A percentile compares a stretch with the other conserved stretches of the same genome.
Evolutionary conservation across 768 basidiomycete genomes (phyloP).

Genomic region (Mycena olivaceomarginata): DNA sequence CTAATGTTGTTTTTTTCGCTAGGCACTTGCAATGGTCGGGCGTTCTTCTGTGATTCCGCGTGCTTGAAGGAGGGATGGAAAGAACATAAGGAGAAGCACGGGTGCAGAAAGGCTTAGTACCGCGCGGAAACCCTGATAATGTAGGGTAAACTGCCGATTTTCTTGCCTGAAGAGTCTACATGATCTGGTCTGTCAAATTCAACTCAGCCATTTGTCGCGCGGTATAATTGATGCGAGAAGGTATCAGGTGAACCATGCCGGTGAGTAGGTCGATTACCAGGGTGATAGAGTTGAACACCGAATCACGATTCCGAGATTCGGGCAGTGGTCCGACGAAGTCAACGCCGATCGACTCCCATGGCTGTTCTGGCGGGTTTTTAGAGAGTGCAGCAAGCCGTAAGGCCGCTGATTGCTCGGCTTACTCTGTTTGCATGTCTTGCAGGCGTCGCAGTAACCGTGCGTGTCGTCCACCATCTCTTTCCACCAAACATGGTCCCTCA

Average conservation of each 20-base stretch:
- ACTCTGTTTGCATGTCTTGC: not conserved
- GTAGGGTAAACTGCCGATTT: too few species aligned
- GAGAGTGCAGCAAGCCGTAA: too few species aligned
- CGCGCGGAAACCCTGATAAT: too few species aligned
- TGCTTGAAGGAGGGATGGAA: conserved; percentile 56
- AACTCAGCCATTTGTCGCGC: not conserved
- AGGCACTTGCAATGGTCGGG: conserved; percentile 53
- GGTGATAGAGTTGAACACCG: too few species aligned
- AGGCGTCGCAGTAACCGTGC: not conserved
- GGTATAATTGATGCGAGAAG: not conserved
- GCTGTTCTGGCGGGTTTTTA: too few species aligned
- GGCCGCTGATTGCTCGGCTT: too few species aligned
- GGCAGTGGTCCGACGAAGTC: not conserved
- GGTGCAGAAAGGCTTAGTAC: conserved; percentile 43
- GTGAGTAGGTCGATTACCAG: not conserved
- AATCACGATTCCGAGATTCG: not conserved
- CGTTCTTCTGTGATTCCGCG: conserved; percentile 52
- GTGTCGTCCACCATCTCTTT: not conserved
- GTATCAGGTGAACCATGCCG: not conserved
- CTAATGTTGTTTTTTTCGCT: not conserved
- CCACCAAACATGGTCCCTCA: not conserved
- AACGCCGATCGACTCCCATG: not conserved
- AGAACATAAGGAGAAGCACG: conserved; percentile 54
- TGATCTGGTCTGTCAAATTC: too few species aligned
- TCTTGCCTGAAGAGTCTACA: too few species aligned